Conservation (phyloP, 2,329 filamentous ascomycete species). For the Ophiocordyceps polyrhachis-furcata region DNA sequence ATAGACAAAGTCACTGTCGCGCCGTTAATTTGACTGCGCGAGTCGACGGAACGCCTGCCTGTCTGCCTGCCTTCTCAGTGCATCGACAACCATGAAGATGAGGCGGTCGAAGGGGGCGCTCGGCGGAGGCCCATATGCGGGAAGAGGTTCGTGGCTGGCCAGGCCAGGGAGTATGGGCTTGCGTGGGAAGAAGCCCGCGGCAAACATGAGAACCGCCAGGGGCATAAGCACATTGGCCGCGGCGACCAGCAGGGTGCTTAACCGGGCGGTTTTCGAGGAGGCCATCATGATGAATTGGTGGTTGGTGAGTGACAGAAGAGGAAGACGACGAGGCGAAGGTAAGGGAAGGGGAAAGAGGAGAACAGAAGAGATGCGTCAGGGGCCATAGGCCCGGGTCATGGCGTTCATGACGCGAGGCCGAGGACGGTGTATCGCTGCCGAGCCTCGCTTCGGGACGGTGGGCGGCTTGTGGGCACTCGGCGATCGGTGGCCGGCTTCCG, state of each 20-base stretch:
- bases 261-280: slow-evolving; percentile 8
- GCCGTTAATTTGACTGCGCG: slow-evolving; percentile 5
- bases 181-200: slow-evolving; percentile 89
- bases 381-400: not conserved
- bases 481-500: too few species aligned
- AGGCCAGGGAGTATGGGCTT: slow-evolving; percentile 83
- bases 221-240: slow-evolving; percentile 64
- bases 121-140: slow-evolving; percentile 34
- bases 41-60: slow-evolving; percentile 5
- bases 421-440: not conserved
- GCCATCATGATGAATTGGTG: slow-evolving; percentile 7
- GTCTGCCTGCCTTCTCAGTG: slow-evolving; percentile 73
- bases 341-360: not conserved
- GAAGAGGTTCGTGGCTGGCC: slow-evolving; percentile 42
- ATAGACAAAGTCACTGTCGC: slow-evolving; percentile 75
- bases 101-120: slow-evolving; percentile 67
- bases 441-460: not conserved
- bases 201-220: slow-evolving; percentile 57
- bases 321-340: not conserved
- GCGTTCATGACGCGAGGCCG: not conserved
- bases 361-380: not conserved
- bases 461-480: not conserved
- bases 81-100: slow-evolving; percentile 96
- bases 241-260: slow-evolving; percentile 28
- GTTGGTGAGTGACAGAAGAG: not conserved